Evolutionary conservation across 257 asterid species (phyloP), one percentile per base, ranked within the genome.

Genomic region (Eucommia ulmoides): DNA sequence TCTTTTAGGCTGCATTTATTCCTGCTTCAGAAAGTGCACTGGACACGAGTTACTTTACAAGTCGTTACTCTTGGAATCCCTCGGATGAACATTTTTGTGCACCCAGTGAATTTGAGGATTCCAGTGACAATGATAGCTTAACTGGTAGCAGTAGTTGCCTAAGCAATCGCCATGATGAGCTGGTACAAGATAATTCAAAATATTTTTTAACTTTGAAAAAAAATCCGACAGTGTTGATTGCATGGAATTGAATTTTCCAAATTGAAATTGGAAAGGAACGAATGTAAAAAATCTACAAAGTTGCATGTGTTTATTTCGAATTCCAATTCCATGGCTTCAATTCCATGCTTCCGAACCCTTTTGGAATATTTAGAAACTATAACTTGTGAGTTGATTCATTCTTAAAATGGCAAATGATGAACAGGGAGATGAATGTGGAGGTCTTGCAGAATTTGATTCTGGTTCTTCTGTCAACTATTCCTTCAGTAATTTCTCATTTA

Each of bases 401-500:
- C n/a, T n/a, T n/a, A n/a, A n/a, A n/a, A n/a, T n/a, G n/a, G n/a
- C n/a, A n/a, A 55, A 53, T 24, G 20, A 52, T 29, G 35, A 26
- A 47, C 77, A 78, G 76, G 96, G 80, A 41, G 97, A 89, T 41
- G 97, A 85, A 65, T 85, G 77, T 50, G 81, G 53, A 23, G 79
- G 91, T 33, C 58, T 69, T 45, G 47, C 78, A 1, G 97, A 84
- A 56, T 82, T 82, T 20, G 96, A 85, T 29, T 65, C 94, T 8
- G 65, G 75, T 73, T 66, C 66, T 66, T 78, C 82, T 41, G 72
- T 82, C 67, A 66, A 89, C 66, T 84, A 84, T 59, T 85, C 97
- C 67, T 89, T 89, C 52, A 89, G 97, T 76, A 89, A 89, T 70
- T 89, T 89, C 75, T 89, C 97, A 1, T 89, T 89, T 24, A 89